A percentile compares a stretch with the other conserved stretches of the same genome.
phyloP scores from a whole-genome alignment of 2,329 filamentous ascomycete species.

The Apiospora kogelbergensis region DNA sequence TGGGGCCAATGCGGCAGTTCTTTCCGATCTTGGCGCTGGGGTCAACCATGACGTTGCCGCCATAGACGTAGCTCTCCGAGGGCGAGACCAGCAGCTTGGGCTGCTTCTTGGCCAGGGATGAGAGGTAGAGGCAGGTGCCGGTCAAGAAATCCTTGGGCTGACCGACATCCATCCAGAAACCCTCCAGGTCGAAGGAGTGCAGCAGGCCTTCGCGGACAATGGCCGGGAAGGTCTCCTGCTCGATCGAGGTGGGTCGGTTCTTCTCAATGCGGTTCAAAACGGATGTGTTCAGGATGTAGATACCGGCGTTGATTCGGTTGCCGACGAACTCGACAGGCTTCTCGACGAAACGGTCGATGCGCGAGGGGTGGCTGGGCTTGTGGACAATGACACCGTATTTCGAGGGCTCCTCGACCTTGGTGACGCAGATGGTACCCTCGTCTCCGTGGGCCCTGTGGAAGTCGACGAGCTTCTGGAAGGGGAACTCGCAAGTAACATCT shows the following conservation, averaged over 20 bases:
- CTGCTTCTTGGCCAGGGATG: conserved; percentile 85
- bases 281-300: conserved; percentile 95
- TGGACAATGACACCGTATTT: conserved; percentile 99
- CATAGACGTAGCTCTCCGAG: conserved; percentile 78
- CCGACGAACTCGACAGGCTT: conserved; percentile 98
- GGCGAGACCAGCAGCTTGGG: conserved; percentile 78
- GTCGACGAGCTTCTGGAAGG: conserved; percentile 82
- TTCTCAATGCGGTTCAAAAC: conserved; percentile 91
- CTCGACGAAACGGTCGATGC: conserved; percentile 98
- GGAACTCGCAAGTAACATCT: conserved; percentile 97
- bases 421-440: conserved; percentile 97
- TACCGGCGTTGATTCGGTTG: conserved; percentile 97
- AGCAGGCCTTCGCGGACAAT: conserved; percentile 87
- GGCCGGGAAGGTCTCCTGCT: conserved; percentile 97
- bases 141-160: conserved; percentile 98
- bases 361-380: conserved; percentile 85
- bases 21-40: conserved; percentile 93
- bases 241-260: conserved; percentile 86
- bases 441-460: conserved; percentile 94
- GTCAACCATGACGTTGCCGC: conserved; percentile 94
- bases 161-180: conserved; percentile 99
- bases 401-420: conserved; percentile 97
- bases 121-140: conserved; percentile 94
- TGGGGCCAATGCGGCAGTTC: conserved; percentile 97
- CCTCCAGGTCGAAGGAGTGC: conserved; percentile 94